These are phyloP conservation scores for Nitzschia palea DNA, from an alignment of 108 stramenopile genomes.

Conservation along the genomic window DNA sequence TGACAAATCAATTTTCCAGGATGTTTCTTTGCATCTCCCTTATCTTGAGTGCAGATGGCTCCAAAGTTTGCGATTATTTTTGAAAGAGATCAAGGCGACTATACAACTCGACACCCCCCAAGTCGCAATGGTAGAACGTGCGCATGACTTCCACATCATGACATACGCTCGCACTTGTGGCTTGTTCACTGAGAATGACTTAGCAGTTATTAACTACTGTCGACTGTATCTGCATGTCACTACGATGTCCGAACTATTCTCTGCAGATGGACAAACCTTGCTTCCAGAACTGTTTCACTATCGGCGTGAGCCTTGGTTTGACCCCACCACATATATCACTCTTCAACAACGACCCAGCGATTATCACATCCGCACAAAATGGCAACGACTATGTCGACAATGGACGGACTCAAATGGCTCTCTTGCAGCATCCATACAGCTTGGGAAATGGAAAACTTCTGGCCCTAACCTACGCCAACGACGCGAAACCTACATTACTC, in stretches of 20 bases:
- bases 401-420: background rate
- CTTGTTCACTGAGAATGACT: background rate
- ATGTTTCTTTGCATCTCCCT: background rate
- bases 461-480: background rate
- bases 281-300: background rate
- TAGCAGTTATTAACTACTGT: constrained; percentile 8
- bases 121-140: background rate
- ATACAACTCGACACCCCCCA: background rate
- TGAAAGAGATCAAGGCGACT: background rate
- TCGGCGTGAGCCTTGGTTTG: background rate
- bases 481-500: background rate
- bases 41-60: constrained; percentile 3
- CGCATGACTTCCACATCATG: background rate
- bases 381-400: background rate
- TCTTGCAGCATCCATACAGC: background rate
- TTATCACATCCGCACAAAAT: background rate
- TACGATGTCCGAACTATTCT: constrained; percentile 5
- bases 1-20: background rate
- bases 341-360: background rate
- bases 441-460: background rate
- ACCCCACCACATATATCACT: background rate
- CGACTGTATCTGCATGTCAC: constrained; percentile 10
- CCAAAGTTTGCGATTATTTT: background rate
- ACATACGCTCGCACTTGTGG: background rate
- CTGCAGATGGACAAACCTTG: background rate